Percentiles rank a stretch among this genome's conserved stretches.
Evolutionary conservation across 139 green algal genomes (phyloP).

Genomic region (Micractinium sp.): DNA sequence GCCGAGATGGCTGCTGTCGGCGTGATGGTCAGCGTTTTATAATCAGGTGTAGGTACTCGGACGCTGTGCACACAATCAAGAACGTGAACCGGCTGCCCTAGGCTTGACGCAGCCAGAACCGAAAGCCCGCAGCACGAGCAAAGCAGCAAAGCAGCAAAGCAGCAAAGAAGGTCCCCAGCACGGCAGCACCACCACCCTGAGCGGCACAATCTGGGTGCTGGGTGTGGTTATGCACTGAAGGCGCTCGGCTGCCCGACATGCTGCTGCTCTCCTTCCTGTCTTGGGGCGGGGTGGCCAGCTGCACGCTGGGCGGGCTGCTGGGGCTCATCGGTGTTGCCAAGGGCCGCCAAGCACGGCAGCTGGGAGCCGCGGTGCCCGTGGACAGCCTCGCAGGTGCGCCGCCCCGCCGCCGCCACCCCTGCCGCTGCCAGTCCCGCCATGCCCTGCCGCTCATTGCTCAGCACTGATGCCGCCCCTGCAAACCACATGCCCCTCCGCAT

Average conservation of each 20-base stretch:
- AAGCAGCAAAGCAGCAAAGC: too few species aligned
- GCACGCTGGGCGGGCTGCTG: slow-evolving; percentile 22
- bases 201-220: too few species aligned
- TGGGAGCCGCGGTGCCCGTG: neutral
- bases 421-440: neutral
- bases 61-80: too few species aligned
- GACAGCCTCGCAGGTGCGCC: slow-evolving; percentile 23
- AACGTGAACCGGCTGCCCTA: too few species aligned
- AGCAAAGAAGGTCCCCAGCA: too few species aligned
- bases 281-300: slow-evolving; percentile 3
- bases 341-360: slow-evolving; percentile 4
- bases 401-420: neutral
- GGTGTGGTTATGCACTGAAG: too few species aligned
- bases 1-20: too few species aligned
- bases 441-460: neutral
- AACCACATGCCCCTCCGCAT: neutral
- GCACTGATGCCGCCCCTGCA: neutral
- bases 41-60: too few species aligned
- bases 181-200: too few species aligned
- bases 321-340: slow-evolving; percentile 1
- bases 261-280: neutral
- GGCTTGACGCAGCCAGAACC: too few species aligned
- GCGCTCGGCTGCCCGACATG: neutral
- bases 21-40: too few species aligned
- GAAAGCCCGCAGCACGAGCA: too few species aligned